phyloP scores from a whole-genome alignment of 352 stramenopile species.

The Peronospora belbahrii region DNA sequence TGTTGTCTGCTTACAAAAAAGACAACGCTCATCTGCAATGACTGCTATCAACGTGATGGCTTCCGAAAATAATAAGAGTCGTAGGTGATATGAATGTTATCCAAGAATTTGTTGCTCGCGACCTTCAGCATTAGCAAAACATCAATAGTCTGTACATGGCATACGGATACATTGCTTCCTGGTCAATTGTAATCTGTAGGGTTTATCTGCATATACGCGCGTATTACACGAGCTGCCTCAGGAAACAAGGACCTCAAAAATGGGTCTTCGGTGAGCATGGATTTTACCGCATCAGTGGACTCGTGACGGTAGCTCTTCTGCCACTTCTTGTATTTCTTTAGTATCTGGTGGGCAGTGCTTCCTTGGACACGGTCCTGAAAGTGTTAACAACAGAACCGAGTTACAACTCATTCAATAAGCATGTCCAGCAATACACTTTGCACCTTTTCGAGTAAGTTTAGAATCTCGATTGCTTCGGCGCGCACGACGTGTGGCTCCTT shows the following conservation, averaged over 20 bases:
- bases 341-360: slow-evolving; percentile 59
- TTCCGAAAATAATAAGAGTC: too few relatives aligned
- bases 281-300: slow-evolving; percentile 34
- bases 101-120: not conserved
- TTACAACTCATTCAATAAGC: not conserved
- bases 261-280: slow-evolving; percentile 51
- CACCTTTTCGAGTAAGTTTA: slow-evolving; percentile 76
- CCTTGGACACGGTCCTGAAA: slow-evolving; percentile 56
- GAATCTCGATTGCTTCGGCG: slow-evolving; percentile 65
- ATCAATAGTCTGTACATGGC: not conserved
- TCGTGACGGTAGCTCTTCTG: slow-evolving; percentile 72
- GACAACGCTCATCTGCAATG: too few relatives aligned
- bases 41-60: too few relatives aligned
- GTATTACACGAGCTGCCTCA: slow-evolving; percentile 47
- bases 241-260: slow-evolving; percentile 59
- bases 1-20: too few relatives aligned
- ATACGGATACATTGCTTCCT: slow-evolving; percentile 1
- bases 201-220: slow-evolving; percentile 36
- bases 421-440: not conserved
- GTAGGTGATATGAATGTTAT: too few relatives aligned
- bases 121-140: not conserved
- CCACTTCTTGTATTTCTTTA: slow-evolving; percentile 88
- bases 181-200: slow-evolving; percentile 12
- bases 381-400: not conserved
- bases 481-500: slow-evolving; percentile 55